These are phyloP conservation scores for Globisporangium okanoganense DNA, from an alignment of 352 stramenopile species.

Conservation along the genomic window DNA sequence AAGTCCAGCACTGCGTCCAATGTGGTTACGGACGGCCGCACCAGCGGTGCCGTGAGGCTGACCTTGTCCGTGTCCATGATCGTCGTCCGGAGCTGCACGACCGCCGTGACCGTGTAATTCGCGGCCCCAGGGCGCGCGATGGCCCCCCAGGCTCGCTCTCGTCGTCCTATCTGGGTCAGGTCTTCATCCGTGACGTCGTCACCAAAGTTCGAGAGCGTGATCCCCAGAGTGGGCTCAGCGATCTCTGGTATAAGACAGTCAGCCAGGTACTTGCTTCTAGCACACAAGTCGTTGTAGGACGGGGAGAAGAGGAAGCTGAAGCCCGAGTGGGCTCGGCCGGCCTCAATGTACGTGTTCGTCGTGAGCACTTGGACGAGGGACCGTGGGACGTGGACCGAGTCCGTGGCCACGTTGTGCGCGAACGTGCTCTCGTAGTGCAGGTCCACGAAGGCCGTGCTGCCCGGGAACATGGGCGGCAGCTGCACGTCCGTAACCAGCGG, in stretches of 20 bases:
- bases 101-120: constrained; percentile 12
- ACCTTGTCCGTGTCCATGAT: constrained; percentile 32
- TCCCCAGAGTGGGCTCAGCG: background rate
- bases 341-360: background rate
- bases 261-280: constrained; percentile 22
- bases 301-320: constrained; percentile 30
- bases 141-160: constrained; percentile 26
- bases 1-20: constrained; percentile 19
- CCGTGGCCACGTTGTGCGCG: constrained; percentile 24
- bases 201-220: constrained; percentile 34
- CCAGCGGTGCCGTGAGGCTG: constrained; percentile 25
- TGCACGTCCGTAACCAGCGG: constrained; percentile 24
- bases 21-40: constrained; percentile 29
- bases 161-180: constrained; percentile 27
- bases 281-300: constrained; percentile 23
- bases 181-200: constrained; percentile 29
- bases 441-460: constrained; percentile 22
- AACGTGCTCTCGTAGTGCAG: constrained; percentile 47
- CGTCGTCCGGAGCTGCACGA: constrained; percentile 30
- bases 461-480: constrained; percentile 37
- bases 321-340: background rate
- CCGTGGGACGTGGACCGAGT: constrained; percentile 6
- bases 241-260: constrained; percentile 33
- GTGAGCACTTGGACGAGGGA: constrained; percentile 6
- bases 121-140: background rate